These are phyloP conservation scores for Suillus americanus DNA, from an alignment of 768 basidiomycete species.

Conservation along the genomic window DNA sequence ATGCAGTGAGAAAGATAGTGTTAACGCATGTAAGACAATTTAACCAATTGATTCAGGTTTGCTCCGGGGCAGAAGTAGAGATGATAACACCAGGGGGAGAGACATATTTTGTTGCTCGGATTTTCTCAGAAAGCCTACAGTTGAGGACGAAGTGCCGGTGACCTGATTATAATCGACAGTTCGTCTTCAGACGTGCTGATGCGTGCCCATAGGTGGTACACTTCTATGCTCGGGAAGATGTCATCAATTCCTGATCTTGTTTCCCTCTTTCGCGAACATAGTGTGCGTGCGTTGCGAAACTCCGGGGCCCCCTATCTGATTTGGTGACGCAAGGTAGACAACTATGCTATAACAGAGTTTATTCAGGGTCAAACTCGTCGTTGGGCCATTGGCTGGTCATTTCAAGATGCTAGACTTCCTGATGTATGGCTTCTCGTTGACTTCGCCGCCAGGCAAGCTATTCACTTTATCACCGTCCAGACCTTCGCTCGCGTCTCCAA, in stretches of 20 bases:
- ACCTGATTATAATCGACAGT: conserved; percentile 8
- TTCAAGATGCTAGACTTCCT: conserved; percentile 58
- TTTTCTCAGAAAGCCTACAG: conserved; percentile 72
- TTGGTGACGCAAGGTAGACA: conserved; percentile 58
- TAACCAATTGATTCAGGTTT: conserved; percentile 50
- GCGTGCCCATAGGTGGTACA: conserved; percentile 70
- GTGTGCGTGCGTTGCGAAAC: conserved; percentile 33
- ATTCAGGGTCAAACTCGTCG: conserved; percentile 85
- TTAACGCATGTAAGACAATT: background rate
- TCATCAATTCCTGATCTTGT: conserved; percentile 70
- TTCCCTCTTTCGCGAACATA: conserved; percentile 43
- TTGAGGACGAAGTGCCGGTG: conserved; percentile 61
- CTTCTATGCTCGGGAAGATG: conserved; percentile 88
- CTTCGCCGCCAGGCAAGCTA: background rate
- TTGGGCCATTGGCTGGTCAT: conserved; percentile 92
- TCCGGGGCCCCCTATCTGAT: background rate
- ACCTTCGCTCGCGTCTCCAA: conserved; percentile 37
- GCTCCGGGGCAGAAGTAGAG: conserved; percentile 83
- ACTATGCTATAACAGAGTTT: conserved; percentile 85
- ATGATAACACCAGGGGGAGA: conserved; percentile 93
- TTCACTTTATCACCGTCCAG: conserved; percentile 29
- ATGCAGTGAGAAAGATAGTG: conserved; percentile 52
- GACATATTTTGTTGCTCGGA: conserved; percentile 67
- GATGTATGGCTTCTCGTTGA: conserved; percentile 58
- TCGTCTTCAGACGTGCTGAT: background rate